phyloP scores from a whole-genome alignment of 2,329 filamentous ascomycete species.

The Colletotrichum truncatum region DNA sequence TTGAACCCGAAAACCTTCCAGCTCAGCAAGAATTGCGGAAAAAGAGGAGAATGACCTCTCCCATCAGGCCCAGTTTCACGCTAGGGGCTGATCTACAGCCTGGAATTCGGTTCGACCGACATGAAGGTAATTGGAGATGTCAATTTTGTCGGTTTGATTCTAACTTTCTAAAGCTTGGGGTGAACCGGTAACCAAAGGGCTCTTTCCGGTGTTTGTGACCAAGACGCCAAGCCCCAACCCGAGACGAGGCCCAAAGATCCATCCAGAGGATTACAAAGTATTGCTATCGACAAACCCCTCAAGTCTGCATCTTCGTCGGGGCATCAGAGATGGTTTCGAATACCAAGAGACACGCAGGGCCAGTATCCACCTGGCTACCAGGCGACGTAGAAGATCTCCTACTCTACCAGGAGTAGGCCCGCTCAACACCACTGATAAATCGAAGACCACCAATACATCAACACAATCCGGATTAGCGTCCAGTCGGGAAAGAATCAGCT shows the following conservation, averaged over 20 bases:
- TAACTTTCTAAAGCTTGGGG: neutral
- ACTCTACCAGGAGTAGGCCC: neutral
- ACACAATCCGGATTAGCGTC: no score
- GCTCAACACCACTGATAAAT: neutral
- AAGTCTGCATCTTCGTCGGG: neutral
- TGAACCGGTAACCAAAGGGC: no score
- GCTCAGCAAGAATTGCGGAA: no score
- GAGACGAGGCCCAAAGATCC: neutral
- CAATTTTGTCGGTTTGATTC: neutral
- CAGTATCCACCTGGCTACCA: neutral
- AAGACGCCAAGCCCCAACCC: neutral
- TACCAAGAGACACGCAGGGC: neutral
- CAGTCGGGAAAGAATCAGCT: no score
- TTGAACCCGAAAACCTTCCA: no score
- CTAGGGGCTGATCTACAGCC: neutral
- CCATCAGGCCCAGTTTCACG: neutral
- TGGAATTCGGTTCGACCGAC: neutral
- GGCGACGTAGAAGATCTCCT: neutral
- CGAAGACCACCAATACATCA: neutral
- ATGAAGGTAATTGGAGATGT: neutral
- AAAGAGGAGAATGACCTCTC: neutral
- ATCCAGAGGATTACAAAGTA: neutral
- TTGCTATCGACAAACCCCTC: neutral
- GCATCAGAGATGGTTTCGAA: neutral
- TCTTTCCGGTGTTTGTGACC: neutral